Percentiles rank a stretch among this genome's conserved stretches.
Evolutionary conservation across 2,329 filamentous ascomycete species (phyloP).

Genomic region (Fusarium protoensiforme): DNA sequence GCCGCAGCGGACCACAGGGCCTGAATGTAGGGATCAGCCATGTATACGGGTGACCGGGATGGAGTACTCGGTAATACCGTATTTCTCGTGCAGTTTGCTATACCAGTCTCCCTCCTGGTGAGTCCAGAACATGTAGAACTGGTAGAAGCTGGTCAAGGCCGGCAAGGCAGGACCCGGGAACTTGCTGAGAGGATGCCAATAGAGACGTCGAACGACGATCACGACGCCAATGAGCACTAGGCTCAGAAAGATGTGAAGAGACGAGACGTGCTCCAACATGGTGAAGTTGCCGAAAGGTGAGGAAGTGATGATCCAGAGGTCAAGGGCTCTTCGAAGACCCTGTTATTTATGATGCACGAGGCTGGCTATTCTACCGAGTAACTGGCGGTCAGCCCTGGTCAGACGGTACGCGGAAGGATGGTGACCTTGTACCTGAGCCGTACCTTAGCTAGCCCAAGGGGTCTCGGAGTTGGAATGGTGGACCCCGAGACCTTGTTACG

Average conservation of each 20-base stretch:
- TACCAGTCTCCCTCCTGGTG: not conserved
- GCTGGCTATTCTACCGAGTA: not conserved
- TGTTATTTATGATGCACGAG: constrained; percentile 1
- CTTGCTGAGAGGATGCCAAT: not conserved
- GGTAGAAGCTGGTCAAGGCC: not conserved
- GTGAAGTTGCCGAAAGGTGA: not conserved
- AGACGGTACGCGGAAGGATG: not conserved
- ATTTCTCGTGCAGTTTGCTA: not conserved
- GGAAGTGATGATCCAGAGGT: not conserved
- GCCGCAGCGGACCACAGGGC: not conserved
- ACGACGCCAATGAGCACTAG: not conserved
- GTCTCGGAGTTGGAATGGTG: not conserved
- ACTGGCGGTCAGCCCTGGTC: not conserved
- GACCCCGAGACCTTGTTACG: not conserved
- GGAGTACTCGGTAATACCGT: not conserved
- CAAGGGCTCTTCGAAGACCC: not conserved
- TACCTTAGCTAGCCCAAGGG: not conserved
- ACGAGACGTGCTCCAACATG: not conserved
- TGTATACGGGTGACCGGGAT: not conserved
- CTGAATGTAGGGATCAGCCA: not conserved
- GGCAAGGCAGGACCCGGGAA: not conserved
- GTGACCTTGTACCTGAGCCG: not conserved
- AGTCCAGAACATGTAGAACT: not conserved
- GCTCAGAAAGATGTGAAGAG: not conserved
- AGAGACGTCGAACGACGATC: not conserved